phyloP scores from a whole-genome alignment of 2,329 filamentous ascomycete genomes.

The Fusarium redolens region DNA sequence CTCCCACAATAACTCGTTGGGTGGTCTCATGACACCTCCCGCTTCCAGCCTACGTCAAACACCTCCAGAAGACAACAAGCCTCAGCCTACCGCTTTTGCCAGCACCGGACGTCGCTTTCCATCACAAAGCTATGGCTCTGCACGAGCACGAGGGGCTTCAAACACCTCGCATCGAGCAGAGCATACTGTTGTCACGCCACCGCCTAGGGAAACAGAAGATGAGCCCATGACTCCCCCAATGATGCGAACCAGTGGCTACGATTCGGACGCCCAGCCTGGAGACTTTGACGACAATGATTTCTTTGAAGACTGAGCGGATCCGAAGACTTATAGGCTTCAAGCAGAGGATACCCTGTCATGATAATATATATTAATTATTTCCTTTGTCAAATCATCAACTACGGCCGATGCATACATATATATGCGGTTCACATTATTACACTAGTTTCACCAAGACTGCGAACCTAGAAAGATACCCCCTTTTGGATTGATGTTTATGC shows the following conservation, averaged over 20 bases:
- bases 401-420: constrained; percentile 40
- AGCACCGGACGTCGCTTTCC: constrained; percentile 70
- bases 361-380: constrained; percentile 33
- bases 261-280: constrained; percentile 69
- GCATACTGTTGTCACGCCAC: constrained; percentile 48
- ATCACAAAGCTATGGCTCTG: constrained; percentile 52
- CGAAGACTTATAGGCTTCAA: not conserved
- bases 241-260: constrained; percentile 69
- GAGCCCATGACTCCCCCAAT: constrained; percentile 70
- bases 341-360: constrained; percentile 14
- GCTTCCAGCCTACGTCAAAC: constrained; percentile 76
- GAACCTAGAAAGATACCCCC: constrained; percentile 57
- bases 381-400: constrained; percentile 45
- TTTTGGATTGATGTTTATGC: constrained; percentile 49
- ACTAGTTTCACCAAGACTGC: constrained; percentile 48
- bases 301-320: constrained; percentile 58
- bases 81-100: constrained; percentile 70
- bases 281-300: constrained; percentile 71
- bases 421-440: constrained; percentile 42
- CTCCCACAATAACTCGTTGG: constrained; percentile 71
- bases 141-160: constrained; percentile 46
- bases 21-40: constrained; percentile 90
- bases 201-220: constrained; percentile 51
- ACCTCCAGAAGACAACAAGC: constrained; percentile 55
- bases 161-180: constrained; percentile 45